Percentiles rank a stretch among this genome's conserved stretches.
These are phyloP conservation scores for Galeopsis tetrahit DNA, from an alignment of 257 asterid species.

Conservation along the genomic window DNA sequence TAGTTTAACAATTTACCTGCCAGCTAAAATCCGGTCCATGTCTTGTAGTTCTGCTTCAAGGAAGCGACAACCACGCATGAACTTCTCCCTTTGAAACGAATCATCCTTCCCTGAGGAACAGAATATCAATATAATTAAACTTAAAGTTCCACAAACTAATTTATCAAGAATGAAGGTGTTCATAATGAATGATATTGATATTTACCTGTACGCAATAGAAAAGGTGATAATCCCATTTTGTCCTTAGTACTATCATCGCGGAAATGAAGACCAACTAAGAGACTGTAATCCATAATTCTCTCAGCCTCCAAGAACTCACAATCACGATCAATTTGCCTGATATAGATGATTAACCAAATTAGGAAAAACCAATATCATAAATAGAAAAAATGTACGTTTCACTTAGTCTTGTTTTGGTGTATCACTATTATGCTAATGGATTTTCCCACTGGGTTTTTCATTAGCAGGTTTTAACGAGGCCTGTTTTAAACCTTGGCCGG, in stretches of 20 bases:
- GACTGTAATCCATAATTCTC: slow-evolving; percentile 89
- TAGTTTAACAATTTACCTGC: slow-evolving; percentile 59
- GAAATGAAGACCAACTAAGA: slow-evolving; percentile 80
- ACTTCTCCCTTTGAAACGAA: slow-evolving; percentile 80
- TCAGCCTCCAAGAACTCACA: slow-evolving; percentile 87
- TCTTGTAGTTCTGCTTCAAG: slow-evolving; percentile 98
- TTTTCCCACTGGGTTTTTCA: too few relatives aligned
- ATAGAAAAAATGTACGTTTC: background rate
- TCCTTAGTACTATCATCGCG: slow-evolving; percentile 60
- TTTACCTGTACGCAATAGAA: slow-evolving; percentile 78
- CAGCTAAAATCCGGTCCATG: slow-evolving; percentile 86
- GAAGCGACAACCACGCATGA: slow-evolving; percentile 93
- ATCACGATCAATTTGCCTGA: slow-evolving; percentile 75
- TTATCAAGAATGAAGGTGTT: background rate
- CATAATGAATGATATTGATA: slow-evolving; percentile 1
- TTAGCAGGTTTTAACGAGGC: too few relatives aligned
- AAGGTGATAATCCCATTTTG: slow-evolving; percentile 75
- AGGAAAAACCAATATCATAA: slow-evolving; percentile 1
- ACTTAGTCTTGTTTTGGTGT: too few relatives aligned
- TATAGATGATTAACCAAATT: slow-evolving; percentile 5
- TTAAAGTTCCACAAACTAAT: slow-evolving; percentile 17
- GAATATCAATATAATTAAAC: slow-evolving; percentile 30
- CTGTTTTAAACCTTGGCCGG: too few relatives aligned
- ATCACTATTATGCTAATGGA: too few relatives aligned
- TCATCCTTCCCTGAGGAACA: slow-evolving; percentile 63